Conservation (phyloP, 129 eudicot species). For the Artemisia tridentata region DNA sequence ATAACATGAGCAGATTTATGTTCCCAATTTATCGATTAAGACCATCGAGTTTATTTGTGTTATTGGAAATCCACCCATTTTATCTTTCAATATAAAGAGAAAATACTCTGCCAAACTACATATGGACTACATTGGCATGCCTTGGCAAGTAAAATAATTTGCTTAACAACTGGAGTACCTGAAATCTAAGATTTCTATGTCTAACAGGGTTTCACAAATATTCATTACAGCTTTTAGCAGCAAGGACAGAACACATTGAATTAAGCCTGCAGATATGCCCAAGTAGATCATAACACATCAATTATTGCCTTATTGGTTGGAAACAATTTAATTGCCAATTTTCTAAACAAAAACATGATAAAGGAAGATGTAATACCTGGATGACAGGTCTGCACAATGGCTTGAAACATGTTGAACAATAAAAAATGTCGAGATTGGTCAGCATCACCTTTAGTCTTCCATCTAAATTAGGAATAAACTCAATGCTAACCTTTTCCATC, state of each 20-base stretch:
- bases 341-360: background rate
- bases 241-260: too few relatives aligned
- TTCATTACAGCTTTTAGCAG: too few relatives aligned
- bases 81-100: too few relatives aligned
- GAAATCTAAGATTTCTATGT: too few relatives aligned
- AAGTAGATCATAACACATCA: background rate
- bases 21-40: too few relatives aligned
- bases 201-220: too few relatives aligned
- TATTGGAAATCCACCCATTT: too few relatives aligned
- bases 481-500: background rate
- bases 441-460: background rate
- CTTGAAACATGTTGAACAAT: background rate
- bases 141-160: too few relatives aligned
- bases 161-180: too few relatives aligned
- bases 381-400: background rate
- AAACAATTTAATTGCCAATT: background rate
- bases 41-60: too few relatives aligned
- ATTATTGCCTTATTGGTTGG: background rate
- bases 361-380: background rate
- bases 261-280: background rate
- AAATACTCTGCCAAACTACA: background rate
- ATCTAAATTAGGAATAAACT: background rate
- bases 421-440: background rate
- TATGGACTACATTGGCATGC: background rate
- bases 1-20: too few relatives aligned